Base-by-base conservation (phyloP, 495 filamentous ascomycete genomes). In the Xylaria longipes region DNA sequence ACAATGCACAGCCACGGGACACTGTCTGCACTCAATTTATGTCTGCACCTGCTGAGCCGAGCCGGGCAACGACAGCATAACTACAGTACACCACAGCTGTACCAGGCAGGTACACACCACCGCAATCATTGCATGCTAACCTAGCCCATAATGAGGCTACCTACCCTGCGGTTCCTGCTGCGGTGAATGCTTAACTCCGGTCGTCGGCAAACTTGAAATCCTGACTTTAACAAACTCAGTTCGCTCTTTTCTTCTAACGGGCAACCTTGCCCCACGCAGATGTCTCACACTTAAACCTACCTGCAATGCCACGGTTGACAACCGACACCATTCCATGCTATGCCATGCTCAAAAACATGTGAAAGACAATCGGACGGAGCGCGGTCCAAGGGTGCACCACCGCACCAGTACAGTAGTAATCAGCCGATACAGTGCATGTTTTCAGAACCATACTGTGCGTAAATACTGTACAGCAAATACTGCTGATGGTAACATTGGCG, bases 1-100 rank as follows among this genome's bases (percentile, higher is more conserved):
- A 43, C 37, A 7, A 63, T 43, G 60, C 60, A 43, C 60, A 63
- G 60, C 60, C 60, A 63, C 60, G 60, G 22, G 60, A 63, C n/a
- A 29, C 37, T 41, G 35, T 25, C 37, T 43, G 60, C 60, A 29
- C 35, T 41, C 60, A 29, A n/a, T 41, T 27, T 17, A 61, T 63
- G 33, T 15, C 33, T 37, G 57, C 31, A n/a, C 14, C 20, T 37
- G 17, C 27, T 31, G 57, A 37, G 56, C 57, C 17, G 48, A 27
- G 22, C 22, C 52, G 52, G 52, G 14, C 52, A 56, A 56, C 52
- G 27, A 27, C 48, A 14, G 9, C 48, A 12, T 52, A 3, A 50
- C n/a, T 9, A 46, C 17, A 43, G 11, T 14, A 15, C 41, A 37
- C 35, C 35, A 37, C 35, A 37, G 3, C 41, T 45, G 15, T 2